Base-by-base conservation (phyloP, 2,329 filamentous ascomycete genomes). In the Neofusicoccum cordaticola region DNA sequence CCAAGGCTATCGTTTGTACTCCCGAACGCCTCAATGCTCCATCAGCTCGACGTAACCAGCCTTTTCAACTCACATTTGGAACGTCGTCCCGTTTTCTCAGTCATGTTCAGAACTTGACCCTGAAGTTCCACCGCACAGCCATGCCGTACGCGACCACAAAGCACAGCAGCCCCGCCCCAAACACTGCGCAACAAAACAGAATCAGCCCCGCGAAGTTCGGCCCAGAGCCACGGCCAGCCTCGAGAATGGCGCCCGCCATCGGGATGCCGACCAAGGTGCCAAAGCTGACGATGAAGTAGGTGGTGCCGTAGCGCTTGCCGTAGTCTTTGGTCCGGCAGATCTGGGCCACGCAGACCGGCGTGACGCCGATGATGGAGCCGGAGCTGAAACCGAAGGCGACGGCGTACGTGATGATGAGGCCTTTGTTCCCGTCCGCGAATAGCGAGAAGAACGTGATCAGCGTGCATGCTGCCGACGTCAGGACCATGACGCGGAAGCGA, bases 221-320 rank as follows among this genome's bases (percentile, higher is more conserved):
- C 12, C n/a, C 39, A 4, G 31, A 50, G 5, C 8, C 65, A 35
- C 37, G 69, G 53, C 3, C 65, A 64, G 41, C 69, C 69, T 50
- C 62, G 68, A 67, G 22, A 63, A 64, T 34, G 67, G 66, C 31
- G 7, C 89, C 88, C 9, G 81, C 88, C 68, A 91, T 88, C 1
- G 89, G 89, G 61, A 81, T 85, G 0, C 88, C 87, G 0, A 85
- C 86, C 63, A 92, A 76, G 0, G 85, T 86, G 15, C 86, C 89
- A 42, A 91, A 76, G 0, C 85, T 82, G 63, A 85, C 80, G 61
- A 86, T 73, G 12, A 85, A 81, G 71, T 89, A 90, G 19, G 85
- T 78, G 0, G 83, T 82, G 1, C 90, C 90, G 2, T 81, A 5
- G 86, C 82, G 17, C 90, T 74, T 91, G 81, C 35, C 84, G 79